These are phyloP conservation scores for Leishmania tarentolae DNA, from an alignment of 208 protist species.

Conservation along the genomic window DNA sequence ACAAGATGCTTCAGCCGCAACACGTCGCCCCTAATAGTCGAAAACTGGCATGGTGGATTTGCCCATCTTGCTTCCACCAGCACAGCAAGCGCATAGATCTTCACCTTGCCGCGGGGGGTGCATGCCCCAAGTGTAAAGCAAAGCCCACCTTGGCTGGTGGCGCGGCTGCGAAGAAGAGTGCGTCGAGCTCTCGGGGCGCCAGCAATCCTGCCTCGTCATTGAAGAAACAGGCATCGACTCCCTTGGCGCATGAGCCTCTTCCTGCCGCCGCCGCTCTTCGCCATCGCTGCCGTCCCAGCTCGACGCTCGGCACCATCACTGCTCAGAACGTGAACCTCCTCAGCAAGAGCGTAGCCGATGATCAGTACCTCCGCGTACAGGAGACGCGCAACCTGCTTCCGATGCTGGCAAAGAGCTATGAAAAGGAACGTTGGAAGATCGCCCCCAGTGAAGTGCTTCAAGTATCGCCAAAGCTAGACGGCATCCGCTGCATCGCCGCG, in stretches of 20 bases:
- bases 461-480: slow-evolving; percentile 90
- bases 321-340: slow-evolving; percentile 63
- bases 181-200: neutral
- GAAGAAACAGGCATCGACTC: neutral
- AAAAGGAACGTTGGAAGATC: slow-evolving; percentile 67
- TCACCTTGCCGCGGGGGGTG: slow-evolving; percentile 68
- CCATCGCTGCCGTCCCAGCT: slow-evolving; percentile 67
- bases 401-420: slow-evolving; percentile 88
- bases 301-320: slow-evolving; percentile 35
- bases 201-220: neutral
- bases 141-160: slow-evolving; percentile 29
- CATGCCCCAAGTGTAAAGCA: slow-evolving; percentile 65
- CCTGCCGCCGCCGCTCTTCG: slow-evolving; percentile 16
- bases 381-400: slow-evolving; percentile 80
- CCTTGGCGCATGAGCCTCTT: neutral
- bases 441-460: slow-evolving; percentile 44
- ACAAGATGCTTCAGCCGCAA: slow-evolving; percentile 82
- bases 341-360: slow-evolving; percentile 77
- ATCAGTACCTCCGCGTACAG: slow-evolving; percentile 52
- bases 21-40: slow-evolving; percentile 66
- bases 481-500: slow-evolving; percentile 86
- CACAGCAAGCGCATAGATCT: slow-evolving; percentile 77
- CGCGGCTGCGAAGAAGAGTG: neutral
- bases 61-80: slow-evolving; percentile 58
- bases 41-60: slow-evolving; percentile 85